Evolutionary conservation across 2,329 filamentous ascomycete genomes (phyloP), one percentile per base, ranked within the genome.

Genomic region (Hymenotorrendiella dingleyae): DNA sequence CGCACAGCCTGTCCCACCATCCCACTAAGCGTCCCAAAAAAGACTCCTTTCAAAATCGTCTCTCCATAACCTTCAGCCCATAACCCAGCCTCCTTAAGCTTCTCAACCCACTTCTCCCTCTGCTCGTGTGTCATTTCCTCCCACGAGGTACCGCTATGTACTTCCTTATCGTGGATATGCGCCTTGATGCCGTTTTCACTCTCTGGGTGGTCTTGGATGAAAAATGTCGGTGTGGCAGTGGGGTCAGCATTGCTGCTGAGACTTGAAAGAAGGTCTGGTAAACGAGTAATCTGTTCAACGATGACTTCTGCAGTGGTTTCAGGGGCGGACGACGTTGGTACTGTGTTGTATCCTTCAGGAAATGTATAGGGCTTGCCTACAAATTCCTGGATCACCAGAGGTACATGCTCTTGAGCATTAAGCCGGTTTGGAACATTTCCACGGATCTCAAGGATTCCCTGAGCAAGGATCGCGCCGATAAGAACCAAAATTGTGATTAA

Each of bases 1-100:
- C 42, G 48, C 42, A 55, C 56, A 44, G 51, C 55, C 7, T 46
- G 40, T 7, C 56, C 59, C 2, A 62, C 53, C 8, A 50, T 49
- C 3, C 52, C 59, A 7, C 48, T 57, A 30, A 63, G 35, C 42
- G 61, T 58, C 16, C 57, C 54, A 56, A 62, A 63, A 6, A 62
- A 24, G 1, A 62, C 52, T 0, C 59, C 59, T 42, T 60, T 61
- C 8, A 62, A 50, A 14, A 63, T 45, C 11, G 54, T 49, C 39
- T 57, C 56, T 5, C 53, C 53, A 40, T 57, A 46, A 16, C 49
- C 60, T 40, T 59, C 59, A 4, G 50, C 56, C 60, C 59, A 61
- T 17, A 62, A 53, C 1, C 58, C 60, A n/a, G 56, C 56, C 9
- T 56, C 50, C 36, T 50, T 57, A 28, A 63, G 42, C 40, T 51